Base-by-base conservation (phyloP, 2,329 filamentous ascomycete genomes). In the Penicillium sp. region DNA sequence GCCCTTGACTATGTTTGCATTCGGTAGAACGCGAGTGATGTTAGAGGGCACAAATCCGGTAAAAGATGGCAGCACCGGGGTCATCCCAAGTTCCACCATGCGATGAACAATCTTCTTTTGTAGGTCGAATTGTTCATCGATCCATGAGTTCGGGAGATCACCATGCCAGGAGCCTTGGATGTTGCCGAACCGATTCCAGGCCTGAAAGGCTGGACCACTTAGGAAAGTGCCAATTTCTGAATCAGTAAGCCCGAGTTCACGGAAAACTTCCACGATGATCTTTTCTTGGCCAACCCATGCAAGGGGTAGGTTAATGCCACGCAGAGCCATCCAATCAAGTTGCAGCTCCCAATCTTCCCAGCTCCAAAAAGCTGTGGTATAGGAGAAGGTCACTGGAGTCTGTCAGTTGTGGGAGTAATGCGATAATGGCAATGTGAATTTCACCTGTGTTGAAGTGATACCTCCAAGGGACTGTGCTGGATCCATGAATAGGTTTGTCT, bases 121-220 rank as follows among this genome's bases (percentile, higher is more conserved):
- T 40, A 82, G 62, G 5, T 68, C 72, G 48, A 77, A 80, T 60
- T 81, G 80, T 34, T 65, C 54, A 21, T 81, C 71, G 51, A 81
- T 76, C 77, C 79, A 83, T 27, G 67, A 59, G 24, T 69, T 56
- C 4, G 79, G 76, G 11, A 81, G 58, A 2, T 73, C 65, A 3
- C 73, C 76, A 32, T 72, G 74, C 80, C 79, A 82, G 1, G 77
- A 79, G 7, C 77, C 75, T 57, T 81, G 78, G 16, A 80, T 81
- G 57, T 82, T 83, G 9, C 79, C 80, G 51, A 83, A 78, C n/a
- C 78, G 75, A 57, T 82, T 81, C 79, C 79, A 83, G 10, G 79
- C 70, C 53, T 79, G 77, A 52, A 81, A 82, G 0, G 79, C 78
- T 1, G 80, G 79, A 0, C 79, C 79, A 45, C 75, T 79, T 48